These are phyloP conservation scores for Nothomitra cinnamomea DNA, from an alignment of 2,329 filamentous ascomycete genomes.

Conservation along the genomic window DNA sequence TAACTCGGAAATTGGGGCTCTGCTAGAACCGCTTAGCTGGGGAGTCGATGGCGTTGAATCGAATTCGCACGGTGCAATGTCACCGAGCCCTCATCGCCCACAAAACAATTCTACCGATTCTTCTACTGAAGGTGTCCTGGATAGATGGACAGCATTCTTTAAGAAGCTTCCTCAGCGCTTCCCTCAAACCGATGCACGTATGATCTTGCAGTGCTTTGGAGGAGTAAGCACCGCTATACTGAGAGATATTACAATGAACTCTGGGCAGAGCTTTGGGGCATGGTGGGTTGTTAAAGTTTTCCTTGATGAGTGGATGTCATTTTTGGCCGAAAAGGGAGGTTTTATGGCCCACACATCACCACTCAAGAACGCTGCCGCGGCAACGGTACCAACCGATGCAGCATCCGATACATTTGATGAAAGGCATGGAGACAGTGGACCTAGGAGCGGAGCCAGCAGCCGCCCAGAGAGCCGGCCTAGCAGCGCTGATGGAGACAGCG, in stretches of 20 bases:
- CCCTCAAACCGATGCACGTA: conserved; percentile 52
- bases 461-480: not conserved
- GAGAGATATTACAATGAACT: conserved; percentile 63
- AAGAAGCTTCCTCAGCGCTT: conserved; percentile 52
- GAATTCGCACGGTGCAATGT: conserved; percentile 8
- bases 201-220: conserved; percentile 62
- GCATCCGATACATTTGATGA: conserved; percentile 1
- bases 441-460: conserved; percentile 2
- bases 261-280: conserved; percentile 67
- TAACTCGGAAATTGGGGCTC: conserved; percentile 44
- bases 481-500: not conserved
- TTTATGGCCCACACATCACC: conserved; percentile 45
- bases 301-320: conserved; percentile 85
- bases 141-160: conserved; percentile 62
- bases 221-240: conserved; percentile 60
- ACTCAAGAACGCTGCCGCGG: conserved; percentile 10
- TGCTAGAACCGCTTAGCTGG: conserved; percentile 52
- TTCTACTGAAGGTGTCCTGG: conserved; percentile 47
- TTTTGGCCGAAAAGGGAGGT: conserved; percentile 77
- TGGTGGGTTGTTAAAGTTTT: conserved; percentile 96
- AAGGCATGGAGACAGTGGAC: not conserved
- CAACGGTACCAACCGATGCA: not conserved
- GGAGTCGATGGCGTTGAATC: conserved; percentile 42
- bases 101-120: conserved; percentile 22
- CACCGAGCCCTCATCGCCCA: conserved; percentile 21